Conservation (phyloP, 176 grass and related monocot species). For the Canna indica region DNA sequence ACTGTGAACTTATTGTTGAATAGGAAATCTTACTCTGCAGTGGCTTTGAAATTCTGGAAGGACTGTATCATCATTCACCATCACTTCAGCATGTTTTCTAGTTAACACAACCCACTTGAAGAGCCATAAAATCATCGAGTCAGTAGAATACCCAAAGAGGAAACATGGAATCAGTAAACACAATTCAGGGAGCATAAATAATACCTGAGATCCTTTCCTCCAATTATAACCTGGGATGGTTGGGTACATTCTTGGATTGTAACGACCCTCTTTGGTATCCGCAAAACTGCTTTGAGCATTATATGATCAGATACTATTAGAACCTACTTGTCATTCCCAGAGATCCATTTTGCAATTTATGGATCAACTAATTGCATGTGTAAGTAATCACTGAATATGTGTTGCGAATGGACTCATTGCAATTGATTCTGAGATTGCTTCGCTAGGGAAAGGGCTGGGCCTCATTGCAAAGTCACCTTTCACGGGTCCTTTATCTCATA, state of each 20-base stretch:
- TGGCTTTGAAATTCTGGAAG: conserved; percentile 68
- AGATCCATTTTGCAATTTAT: conserved; percentile 16
- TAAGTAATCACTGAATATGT: no score
- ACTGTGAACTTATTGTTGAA: conserved; percentile 19
- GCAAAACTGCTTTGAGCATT: conserved; percentile 82
- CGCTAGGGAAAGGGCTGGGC: no score
- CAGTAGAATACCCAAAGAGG: conserved; percentile 4
- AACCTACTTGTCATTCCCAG: conserved; percentile 16
- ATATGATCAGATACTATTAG: conserved; percentile 28
- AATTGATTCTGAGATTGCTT: no score
- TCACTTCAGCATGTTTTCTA: conserved; percentile 86
- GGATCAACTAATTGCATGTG: no score
- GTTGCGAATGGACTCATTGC: no score
- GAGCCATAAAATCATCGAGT: not conserved
- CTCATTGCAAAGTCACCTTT: no score
- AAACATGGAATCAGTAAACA: not conserved
- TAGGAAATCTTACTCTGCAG: conserved; percentile 64
- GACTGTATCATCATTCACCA: conserved; percentile 67
- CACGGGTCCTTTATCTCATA: no score
- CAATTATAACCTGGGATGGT: conserved; percentile 74
- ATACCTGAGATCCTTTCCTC: conserved; percentile 99
- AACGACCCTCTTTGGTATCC: conserved; percentile 81
- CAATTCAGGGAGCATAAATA: conserved; percentile 4
- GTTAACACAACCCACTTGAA: conserved; percentile 86
- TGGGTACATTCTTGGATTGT: conserved; percentile 97